Conservation (phyloP, 495 filamentous ascomycete genomes). For the Physcia stellaris region DNA sequence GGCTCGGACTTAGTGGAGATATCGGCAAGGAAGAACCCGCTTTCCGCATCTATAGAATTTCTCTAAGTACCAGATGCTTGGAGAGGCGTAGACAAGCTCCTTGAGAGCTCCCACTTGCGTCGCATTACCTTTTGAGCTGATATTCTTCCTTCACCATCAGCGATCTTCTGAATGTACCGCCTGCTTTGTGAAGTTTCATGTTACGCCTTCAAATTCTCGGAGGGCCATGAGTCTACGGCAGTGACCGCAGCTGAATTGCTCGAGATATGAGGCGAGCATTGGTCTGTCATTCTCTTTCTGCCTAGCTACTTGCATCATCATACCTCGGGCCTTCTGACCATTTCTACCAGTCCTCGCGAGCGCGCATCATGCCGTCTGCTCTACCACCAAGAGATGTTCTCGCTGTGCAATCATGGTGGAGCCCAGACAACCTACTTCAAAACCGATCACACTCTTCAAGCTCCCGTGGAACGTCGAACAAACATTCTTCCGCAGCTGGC, state of each 20-base stretch:
- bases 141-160: too few species aligned
- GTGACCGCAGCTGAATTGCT: neutral
- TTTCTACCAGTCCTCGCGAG: neutral
- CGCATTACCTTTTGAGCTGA: too few species aligned
- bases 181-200: neutral
- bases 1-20: too few species aligned
- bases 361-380: conserved; percentile 6
- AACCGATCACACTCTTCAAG: conserved; percentile 1
- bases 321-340: neutral
- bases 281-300: neutral
- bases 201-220: neutral
- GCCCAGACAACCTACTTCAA: neutral
- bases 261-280: conserved; percentile 6
- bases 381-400: neutral
- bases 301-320: neutral
- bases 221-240: neutral
- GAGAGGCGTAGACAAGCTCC: too few species aligned
- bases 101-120: too few species aligned
- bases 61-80: too few species aligned
- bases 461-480: neutral
- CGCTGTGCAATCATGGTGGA: neutral
- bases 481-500: neutral
- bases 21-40: too few species aligned
- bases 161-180: too few species aligned
- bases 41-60: too few species aligned